Evolutionary conservation across 2,329 filamentous ascomycete species (phyloP), one percentile per base, ranked within the genome.

Genomic region (Diplodia intermedia): DNA sequence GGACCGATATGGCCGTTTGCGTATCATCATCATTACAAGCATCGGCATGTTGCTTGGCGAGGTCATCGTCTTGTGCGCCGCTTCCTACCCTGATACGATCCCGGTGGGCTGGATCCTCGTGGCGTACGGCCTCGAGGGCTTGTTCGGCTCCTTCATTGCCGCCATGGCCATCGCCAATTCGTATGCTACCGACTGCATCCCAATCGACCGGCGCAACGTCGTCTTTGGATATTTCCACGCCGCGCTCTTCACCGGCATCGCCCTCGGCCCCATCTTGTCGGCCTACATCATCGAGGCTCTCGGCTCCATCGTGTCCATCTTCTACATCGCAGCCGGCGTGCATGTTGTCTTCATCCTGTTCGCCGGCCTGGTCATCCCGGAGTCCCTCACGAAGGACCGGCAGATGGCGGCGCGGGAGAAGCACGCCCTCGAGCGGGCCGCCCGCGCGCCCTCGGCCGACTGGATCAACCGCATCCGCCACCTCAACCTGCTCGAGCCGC

Each of bases 191-290:
- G 95, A 99, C 78, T 97, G 93, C 79, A 94, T 93, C 0, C 84
- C 91, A 4, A 91, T 93, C 0, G 90, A 91, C 36, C 88, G 88
- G 74, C 89, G 95, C 23, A 91, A 90, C 69, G 91, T 97, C 8
- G 88, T 89, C 4, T 95, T 98, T 77, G 94, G 93, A 7, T 94
- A 94, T 76, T 90, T 98, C 73, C 92, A 98, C 74, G 93, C 92
- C 12, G 93, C 90, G 72, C 83, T 99, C 9, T 98, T 97, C 78
- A 86, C 87, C 1, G 95, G 95, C n/a, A 88, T 98, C 55, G 94
- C 95, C 0, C 80, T 94, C 38, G 95, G 95, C 0, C 95, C 95
- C 8, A 84, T 96, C 2, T 75, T 97, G 26, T 90, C 93, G 0
- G 94, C 91, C 2, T 90, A 91, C 72, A 83, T 97, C 53, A 90